A percentile compares a stretch with the other conserved stretches of the same genome.
Evolutionary conservation across 2,329 filamentous ascomycete genomes (phyloP).

Genomic region (Diaporthe humulicola): DNA sequence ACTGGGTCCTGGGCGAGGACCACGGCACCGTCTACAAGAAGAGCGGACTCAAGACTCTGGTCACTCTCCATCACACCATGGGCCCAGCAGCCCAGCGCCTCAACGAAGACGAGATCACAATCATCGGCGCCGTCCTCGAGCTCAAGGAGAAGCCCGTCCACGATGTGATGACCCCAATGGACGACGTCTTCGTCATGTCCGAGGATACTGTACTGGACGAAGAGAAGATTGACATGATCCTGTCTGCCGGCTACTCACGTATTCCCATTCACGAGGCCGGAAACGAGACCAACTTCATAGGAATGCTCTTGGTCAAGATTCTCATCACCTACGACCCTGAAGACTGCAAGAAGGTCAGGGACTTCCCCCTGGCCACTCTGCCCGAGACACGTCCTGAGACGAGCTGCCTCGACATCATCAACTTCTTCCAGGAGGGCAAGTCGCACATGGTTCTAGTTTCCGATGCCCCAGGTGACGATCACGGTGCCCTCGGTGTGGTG

Average conservation of each 20-base stretch:
- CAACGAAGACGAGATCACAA: constrained; percentile 98
- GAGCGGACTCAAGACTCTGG: constrained; percentile 94
- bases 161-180: constrained; percentile 98
- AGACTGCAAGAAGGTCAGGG: constrained; percentile 86
- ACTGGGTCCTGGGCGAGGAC: constrained; percentile 92
- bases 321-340: constrained; percentile 99
- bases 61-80: constrained; percentile 92
- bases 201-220: constrained; percentile 94
- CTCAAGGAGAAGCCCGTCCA: constrained; percentile 96
- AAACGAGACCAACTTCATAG: constrained; percentile 89
- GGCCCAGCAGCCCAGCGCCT: constrained; percentile 89
- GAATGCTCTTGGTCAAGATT: constrained; percentile 98
- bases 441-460: constrained; percentile 99
- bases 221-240: constrained; percentile 91
- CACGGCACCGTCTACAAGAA: constrained; percentile 99
- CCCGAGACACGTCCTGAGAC: constrained; percentile 96
- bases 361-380: constrained; percentile 92
- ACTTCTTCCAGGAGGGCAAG: constrained; percentile 99
- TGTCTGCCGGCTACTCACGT: constrained; percentile 93
- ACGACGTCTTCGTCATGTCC: constrained; percentile 97
- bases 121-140: constrained; percentile 96
- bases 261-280: constrained; percentile 94
- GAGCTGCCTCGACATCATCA: constrained; percentile 97
- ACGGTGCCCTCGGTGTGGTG: constrained; percentile 91
- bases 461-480: constrained; percentile 88